Evolutionary conservation across 352 stramenopile species (phyloP), one percentile per base, ranked within the genome.

Genomic region (Phytophthora cactorum): DNA sequence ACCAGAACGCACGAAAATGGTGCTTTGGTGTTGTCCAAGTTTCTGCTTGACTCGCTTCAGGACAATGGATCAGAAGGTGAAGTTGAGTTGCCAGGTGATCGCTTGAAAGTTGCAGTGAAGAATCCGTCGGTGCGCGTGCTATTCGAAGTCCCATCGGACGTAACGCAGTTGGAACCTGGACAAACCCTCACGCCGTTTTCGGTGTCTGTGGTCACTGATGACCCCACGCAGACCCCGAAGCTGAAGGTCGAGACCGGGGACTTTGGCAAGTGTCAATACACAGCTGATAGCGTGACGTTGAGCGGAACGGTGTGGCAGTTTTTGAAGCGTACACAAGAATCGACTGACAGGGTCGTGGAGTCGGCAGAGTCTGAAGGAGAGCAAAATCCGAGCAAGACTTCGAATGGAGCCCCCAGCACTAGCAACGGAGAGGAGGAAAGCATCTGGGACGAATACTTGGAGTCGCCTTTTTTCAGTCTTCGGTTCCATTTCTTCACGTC

Each of bases 401-500:
- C 15, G 34, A 63, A 6, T 2, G 51, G 25, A n/a, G 10, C 5
- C 6, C 45, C 46, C n/a, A 43, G 15, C 14, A 32, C 49, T 52
- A 32, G 15, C 15, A 47, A 53, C 15, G 57, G 41, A 56, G 39
- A 45, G 4, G 63, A 59, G 10, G 47, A 64, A 29, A 73, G 69
- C 9, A 57, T 88, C 47, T 89, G 83, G 74, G 68, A 77, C 36
- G 84, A 91, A n/a, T 94, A 94, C 39, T 52, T 89, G 28, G 78
- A 89, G 17, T 94, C 86, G 7, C 76, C 72, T 7, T 90, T 84
- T 55, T 84, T 94, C 56, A 75, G 65, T 5, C 61, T 90, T 43
- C 78, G 82, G 39, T 86, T 92, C 58, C 75, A 87, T 58, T 90
- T 91, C 45, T 87, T 93, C 63, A 84, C 80, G 9, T 91, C 83